Percentiles rank a stretch among this genome's conserved stretches.
These are phyloP conservation scores for Trypanosomatidae sp. DNA, from an alignment of 208 protist species.

Conservation along the genomic window DNA sequence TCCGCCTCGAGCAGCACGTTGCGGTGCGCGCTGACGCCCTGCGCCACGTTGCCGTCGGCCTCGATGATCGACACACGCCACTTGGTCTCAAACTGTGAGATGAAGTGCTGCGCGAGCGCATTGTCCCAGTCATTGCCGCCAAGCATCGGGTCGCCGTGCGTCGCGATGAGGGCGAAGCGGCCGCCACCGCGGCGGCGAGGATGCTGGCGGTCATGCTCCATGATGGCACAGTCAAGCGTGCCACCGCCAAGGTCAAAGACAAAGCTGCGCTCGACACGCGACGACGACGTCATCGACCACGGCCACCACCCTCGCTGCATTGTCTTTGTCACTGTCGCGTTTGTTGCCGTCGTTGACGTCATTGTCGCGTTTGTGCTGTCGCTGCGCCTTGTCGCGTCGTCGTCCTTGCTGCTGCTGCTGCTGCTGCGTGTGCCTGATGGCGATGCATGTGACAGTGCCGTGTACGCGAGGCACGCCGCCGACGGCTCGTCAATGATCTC, in stretches of 20 bases:
- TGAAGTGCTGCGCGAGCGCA: conserved; percentile 71
- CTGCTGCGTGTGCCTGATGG: background rate
- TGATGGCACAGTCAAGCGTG: conserved; percentile 84
- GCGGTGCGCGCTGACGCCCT: conserved; percentile 54
- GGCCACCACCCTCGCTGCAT: background rate
- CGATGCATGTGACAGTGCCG: conserved; percentile 7
- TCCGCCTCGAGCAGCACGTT: conserved; percentile 68
- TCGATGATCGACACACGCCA: conserved; percentile 82
- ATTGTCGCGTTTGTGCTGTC: background rate
- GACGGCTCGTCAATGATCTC: conserved; percentile 90
- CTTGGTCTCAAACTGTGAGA: conserved; percentile 69
- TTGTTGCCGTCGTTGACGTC: conserved; percentile 1
- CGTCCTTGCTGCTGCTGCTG: background rate
- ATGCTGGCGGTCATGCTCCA: conserved; percentile 70
- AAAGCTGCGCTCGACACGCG: conserved; percentile 43
- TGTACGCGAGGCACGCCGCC: conserved; percentile 80
- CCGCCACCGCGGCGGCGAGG: conserved; percentile 8
- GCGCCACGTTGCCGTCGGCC: conserved; percentile 71
- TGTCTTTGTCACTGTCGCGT: conserved; percentile 1
- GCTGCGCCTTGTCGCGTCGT: background rate
- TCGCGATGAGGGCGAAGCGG: conserved; percentile 70
- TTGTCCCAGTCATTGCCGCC: conserved; percentile 89
- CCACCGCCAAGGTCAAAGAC: conserved; percentile 89
- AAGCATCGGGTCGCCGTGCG: conserved; percentile 81
- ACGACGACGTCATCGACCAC: background rate